Evolutionary conservation across 805 yeast genomes (phyloP).

Genomic region (Metschnikowia noctiluminum): DNA sequence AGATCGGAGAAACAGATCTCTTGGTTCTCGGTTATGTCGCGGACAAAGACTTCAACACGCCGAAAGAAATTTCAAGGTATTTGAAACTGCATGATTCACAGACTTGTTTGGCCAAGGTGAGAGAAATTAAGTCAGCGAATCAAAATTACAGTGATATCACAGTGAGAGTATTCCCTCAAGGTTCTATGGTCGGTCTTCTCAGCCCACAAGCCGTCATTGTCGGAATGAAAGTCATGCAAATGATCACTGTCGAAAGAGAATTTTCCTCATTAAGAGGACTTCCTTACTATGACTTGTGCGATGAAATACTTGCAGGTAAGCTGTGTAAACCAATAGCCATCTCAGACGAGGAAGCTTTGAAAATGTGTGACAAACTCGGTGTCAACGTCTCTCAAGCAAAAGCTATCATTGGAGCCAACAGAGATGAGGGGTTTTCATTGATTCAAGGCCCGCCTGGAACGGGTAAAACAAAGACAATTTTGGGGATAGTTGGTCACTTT

Average conservation of each 20-base stretch:
- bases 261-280: constrained; percentile 79
- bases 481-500: constrained; percentile 84
- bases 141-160: constrained; percentile 74
- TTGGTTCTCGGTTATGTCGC: constrained; percentile 50
- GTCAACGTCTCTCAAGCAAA: constrained; percentile 88
- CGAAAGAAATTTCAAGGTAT: constrained; percentile 22
- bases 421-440: constrained; percentile 72
- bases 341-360: constrained; percentile 35
- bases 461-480: constrained; percentile 95
- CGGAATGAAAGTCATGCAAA: constrained; percentile 74
- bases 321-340: constrained; percentile 47
- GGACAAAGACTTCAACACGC: constrained; percentile 17
- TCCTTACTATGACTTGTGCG: constrained; percentile 73
- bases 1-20: constrained; percentile 72
- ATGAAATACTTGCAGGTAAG: constrained; percentile 60
- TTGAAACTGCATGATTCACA: constrained; percentile 28
- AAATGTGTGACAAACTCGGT: constrained; percentile 47
- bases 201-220: constrained; percentile 62
- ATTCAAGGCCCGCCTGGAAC: constrained; percentile 99
- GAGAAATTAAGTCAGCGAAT: constrained; percentile 63
- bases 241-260: constrained; percentile 93
- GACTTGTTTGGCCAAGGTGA: constrained; percentile 80
- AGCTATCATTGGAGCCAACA: constrained; percentile 75
- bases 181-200: constrained; percentile 50
- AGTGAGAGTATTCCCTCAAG: constrained; percentile 58